phyloP scores from a whole-genome alignment of 805 yeast genomes.

The Kockiozyma suomiensis region DNA sequence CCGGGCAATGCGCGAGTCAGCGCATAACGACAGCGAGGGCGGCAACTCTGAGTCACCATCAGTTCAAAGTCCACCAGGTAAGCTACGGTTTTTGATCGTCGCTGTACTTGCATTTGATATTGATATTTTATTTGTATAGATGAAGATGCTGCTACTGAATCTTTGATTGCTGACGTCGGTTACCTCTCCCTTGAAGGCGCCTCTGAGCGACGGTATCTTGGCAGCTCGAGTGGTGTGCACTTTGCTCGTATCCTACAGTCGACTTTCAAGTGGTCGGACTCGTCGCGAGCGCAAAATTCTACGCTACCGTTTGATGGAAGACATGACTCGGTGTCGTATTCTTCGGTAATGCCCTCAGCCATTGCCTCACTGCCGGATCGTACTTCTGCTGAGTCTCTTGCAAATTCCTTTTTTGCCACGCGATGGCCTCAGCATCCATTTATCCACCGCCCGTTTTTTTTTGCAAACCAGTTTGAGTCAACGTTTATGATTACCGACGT shows the following conservation, averaged over 20 bases:
- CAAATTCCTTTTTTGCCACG: constrained; percentile 14
- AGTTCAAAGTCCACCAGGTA: constrained; percentile 5
- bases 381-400: not conserved
- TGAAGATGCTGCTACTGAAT: constrained; percentile 15
- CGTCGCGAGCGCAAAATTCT: constrained; percentile 15
- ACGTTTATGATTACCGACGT: constrained; percentile 8
- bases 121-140: not conserved
- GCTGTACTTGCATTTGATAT: not conserved
- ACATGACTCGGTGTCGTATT: not conserved
- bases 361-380: constrained; percentile 8
- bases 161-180: constrained; percentile 18
- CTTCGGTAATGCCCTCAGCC: not conserved
- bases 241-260: constrained; percentile 22
- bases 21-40: constrained; percentile 1
- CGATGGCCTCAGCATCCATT: constrained; percentile 27
- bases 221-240: constrained; percentile 23
- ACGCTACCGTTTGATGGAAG: constrained; percentile 7
- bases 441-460: constrained; percentile 17
- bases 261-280: constrained; percentile 15
- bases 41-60: constrained; percentile 8
- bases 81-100: not conserved
- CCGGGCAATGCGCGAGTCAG: constrained; percentile 59
- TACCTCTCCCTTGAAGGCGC: constrained; percentile 20
- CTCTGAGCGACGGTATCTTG: constrained; percentile 21
- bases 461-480: constrained; percentile 13